A percentile compares a stretch with the other conserved stretches of the same genome.
Conservation (phyloP, 192 early-diverging fungal species). For the Entomortierella chlamydospora region DNA sequence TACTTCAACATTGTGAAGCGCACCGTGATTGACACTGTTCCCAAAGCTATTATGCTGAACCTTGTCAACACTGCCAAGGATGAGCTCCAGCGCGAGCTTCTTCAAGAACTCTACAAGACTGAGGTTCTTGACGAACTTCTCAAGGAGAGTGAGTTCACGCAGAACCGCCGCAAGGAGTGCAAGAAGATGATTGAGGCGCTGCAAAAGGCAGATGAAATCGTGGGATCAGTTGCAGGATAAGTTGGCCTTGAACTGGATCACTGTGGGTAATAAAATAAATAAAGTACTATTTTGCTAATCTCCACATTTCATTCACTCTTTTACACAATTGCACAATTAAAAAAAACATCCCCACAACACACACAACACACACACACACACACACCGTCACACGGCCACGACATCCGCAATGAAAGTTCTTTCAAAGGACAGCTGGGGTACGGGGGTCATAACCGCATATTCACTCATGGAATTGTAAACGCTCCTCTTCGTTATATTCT, state of each 20-base stretch:
- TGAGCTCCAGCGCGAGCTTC: conserved; percentile 93
- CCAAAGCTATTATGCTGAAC: conserved; percentile 99
- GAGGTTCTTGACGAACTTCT: conserved; percentile 94
- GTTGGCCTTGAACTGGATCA: neutral
- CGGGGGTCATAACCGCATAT: neutral
- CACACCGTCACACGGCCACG: neutral
- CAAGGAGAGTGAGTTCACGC: conserved; percentile 95
- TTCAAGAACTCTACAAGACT: conserved; percentile 96
- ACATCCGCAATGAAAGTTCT: conserved; percentile 16
- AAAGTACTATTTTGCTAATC: no score
- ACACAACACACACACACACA: neutral
- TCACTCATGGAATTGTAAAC: neutral
- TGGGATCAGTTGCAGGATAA: conserved; percentile 33
- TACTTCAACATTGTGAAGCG: conserved; percentile 99
- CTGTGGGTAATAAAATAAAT: neutral
- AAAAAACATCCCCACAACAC: no score
- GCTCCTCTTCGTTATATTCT: neutral
- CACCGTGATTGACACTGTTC: conserved; percentile 95
- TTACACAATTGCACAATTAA: no score
- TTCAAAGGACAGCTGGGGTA: conserved; percentile 17
- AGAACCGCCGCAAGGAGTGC: conserved; percentile 93
- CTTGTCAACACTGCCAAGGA: conserved; percentile 92
- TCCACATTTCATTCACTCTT: no score
- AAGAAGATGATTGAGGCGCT: conserved; percentile 98
- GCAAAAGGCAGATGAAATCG: conserved; percentile 82